phyloP scores from a whole-genome alignment of 2,329 filamentous ascomycete genomes.

The Allantophomopsis lycopodina region DNA sequence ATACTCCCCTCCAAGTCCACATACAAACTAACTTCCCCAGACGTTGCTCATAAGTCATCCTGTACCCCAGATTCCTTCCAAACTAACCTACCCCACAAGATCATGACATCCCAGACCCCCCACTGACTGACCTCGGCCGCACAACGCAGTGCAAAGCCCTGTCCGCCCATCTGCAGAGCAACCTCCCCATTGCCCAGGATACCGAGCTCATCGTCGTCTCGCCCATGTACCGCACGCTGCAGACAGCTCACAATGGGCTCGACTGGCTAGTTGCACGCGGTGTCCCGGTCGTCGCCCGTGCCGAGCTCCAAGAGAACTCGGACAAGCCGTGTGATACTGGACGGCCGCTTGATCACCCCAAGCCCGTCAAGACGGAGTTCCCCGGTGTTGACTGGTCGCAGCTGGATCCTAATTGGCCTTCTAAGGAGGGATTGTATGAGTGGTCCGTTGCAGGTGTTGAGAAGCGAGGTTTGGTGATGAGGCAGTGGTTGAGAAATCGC shows the following conservation, averaged over 20 bases:
- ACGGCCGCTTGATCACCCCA: slow-evolving; percentile 5
- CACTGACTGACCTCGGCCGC: slow-evolving; percentile 10
- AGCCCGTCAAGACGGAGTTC: slow-evolving; percentile 15
- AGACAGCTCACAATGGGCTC: slow-evolving; percentile 15
- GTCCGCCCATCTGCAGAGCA: slow-evolving; percentile 10
- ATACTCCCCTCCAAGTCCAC: background rate
- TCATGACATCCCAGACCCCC: slow-evolving; percentile 9
- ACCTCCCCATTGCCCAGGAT: slow-evolving; percentile 14
- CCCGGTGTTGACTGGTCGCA: slow-evolving; percentile 18
- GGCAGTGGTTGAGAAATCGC: slow-evolving; percentile 13
- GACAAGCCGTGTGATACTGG: slow-evolving; percentile 17
- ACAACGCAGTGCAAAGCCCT: slow-evolving; percentile 11
- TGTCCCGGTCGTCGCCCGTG: slow-evolving; percentile 12
- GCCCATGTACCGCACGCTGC: slow-evolving; percentile 16
- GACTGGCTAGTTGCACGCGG: slow-evolving; percentile 17
- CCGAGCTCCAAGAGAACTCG: slow-evolving; percentile 19
- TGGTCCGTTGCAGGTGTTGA: slow-evolving; percentile 11
- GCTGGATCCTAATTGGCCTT: slow-evolving; percentile 16
- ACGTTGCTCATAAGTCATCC: slow-evolving; percentile 16
- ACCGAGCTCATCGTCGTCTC: slow-evolving; percentile 18
- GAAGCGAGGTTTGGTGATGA: slow-evolving; percentile 11
- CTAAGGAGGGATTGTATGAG: slow-evolving; percentile 15
- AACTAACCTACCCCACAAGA: slow-evolving; percentile 9
- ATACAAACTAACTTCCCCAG: slow-evolving; percentile 7
- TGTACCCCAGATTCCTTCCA: slow-evolving; percentile 5